phyloP scores from a whole-genome alignment of 1,139 yeast species.

The Saccharomyces hybrid region DNA sequence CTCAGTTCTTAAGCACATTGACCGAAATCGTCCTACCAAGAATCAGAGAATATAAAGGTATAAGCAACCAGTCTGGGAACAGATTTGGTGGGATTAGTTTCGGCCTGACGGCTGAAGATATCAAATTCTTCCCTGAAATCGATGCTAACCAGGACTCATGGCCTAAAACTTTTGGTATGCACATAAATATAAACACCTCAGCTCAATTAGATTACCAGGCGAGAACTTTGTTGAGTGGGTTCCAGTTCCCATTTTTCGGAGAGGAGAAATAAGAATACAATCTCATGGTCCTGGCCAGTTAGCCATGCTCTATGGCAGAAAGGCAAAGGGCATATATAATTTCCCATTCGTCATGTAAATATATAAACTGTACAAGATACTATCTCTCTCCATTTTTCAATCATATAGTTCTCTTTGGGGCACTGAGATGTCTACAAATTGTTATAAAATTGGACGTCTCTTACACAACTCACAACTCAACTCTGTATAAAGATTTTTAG shows the following conservation, averaged over 20 bases:
- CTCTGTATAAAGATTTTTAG: background rate
- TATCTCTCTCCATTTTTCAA: background rate
- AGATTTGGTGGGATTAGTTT: conserved; percentile 77
- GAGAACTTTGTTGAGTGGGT: conserved; percentile 72
- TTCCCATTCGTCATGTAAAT: conserved; percentile 10
- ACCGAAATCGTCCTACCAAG: conserved; percentile 92
- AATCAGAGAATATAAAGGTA: conserved; percentile 79
- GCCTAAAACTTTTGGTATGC: conserved; percentile 82
- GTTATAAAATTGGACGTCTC: background rate
- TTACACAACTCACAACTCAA: background rate
- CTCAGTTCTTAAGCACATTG: conserved; percentile 77
- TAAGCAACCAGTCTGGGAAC: conserved; percentile 74
- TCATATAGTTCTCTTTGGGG: background rate
- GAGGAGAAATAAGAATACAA: background rate
- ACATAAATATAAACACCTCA: conserved; percentile 75
- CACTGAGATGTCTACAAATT: background rate
- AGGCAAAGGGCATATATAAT: conserved; percentile 30
- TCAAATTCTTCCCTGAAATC: conserved; percentile 84
- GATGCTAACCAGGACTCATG: conserved; percentile 86
- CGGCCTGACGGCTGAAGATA: conserved; percentile 73
- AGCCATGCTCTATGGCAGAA: conserved; percentile 35
- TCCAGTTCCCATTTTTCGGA: conserved; percentile 65
- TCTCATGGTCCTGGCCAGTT: background rate
- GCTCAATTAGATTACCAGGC: conserved; percentile 93
- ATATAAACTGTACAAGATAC: conserved; percentile 1